Percentiles rank a stretch among this genome's conserved stretches.
These are phyloP conservation scores for Echites panduratus DNA, from an alignment of 257 asterid species.

Conservation along the genomic window DNA sequence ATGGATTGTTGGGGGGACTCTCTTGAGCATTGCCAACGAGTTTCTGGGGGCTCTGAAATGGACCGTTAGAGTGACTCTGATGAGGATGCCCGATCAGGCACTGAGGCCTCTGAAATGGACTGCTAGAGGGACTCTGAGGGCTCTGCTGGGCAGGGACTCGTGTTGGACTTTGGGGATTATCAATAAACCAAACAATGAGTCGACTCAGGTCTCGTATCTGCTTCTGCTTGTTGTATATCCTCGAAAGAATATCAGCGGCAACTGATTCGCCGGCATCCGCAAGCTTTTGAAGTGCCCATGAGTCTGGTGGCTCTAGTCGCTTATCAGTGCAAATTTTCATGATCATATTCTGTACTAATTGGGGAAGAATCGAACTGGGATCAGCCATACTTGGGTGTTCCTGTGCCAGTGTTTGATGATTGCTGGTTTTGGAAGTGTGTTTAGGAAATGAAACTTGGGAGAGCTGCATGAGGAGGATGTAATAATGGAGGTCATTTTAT, in stretches of 20 bases:
- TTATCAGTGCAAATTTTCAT: not conserved
- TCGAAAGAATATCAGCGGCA: constrained; percentile 4
- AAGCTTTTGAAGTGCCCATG: not conserved
- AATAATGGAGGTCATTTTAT: too few relatives aligned
- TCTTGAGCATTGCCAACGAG: not conserved
- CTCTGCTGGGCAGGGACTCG: not conserved
- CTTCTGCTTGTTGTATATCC: not conserved
- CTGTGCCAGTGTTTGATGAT: too few relatives aligned
- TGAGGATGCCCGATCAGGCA: not conserved
- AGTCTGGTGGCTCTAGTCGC: not conserved
- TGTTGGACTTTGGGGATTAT: constrained; percentile 2
- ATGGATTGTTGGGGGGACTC: not conserved
- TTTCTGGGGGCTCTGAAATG: not conserved
- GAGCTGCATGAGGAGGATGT: too few relatives aligned
- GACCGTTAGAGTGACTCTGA: not conserved
- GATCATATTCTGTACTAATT: not conserved
- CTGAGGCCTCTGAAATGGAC: not conserved
- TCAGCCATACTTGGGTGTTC: not conserved
- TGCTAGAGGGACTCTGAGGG: not conserved
- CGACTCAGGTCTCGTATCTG: not conserved
- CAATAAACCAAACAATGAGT: not conserved
- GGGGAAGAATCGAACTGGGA: not conserved
- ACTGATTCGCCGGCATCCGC: constrained; percentile 9
- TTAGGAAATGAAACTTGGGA: too few relatives aligned
- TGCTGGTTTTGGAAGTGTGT: too few relatives aligned